Base-by-base conservation (phyloP, 768 basidiomycete genomes). In the Collybia nuda region DNA sequence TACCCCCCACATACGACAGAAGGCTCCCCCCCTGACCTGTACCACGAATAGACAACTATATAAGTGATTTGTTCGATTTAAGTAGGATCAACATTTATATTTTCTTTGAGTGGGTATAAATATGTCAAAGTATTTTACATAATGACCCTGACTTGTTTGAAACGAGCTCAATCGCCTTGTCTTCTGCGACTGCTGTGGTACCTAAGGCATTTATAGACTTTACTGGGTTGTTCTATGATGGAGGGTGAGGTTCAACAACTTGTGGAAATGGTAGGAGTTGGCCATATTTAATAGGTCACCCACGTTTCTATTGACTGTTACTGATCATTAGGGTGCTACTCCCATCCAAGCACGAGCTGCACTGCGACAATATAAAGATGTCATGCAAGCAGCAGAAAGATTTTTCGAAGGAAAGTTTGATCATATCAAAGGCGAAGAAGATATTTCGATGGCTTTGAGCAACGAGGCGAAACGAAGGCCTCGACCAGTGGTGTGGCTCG, bases 371-470 rank as follows among this genome's bases (percentile, higher is more conserved):
- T 80, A 88, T 64, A 89, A 84, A 54, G 93, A 98, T 76, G 92
- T 94, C 29, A 91, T 92, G 89, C 78, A 90, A 62, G 94, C 94
- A 12, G 93, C 93, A 2, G 93, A 93, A 65, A 78, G 78, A 40
- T 83, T 92, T 52, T 89, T 92, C 53, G 86, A 89, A 54, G 94
- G 94, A 11, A 83, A 86, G 56, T 93, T 90, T 60, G 88, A 90
- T 59, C 71, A 87, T 62, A 71, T 91, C n/a, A 68, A 77, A 57
- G 83, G 79, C 50, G 79, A 72, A 17, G 81, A 82, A 44, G 81
- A 84, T 57, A 72, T 72, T 39, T 71, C 72, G 37, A 80, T 82
- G 77, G 64, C 62, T 14, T 62, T 66, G 12, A 53, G 36, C 41
- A 54, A 50, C 47, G 61, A 68, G 32, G 51, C 49, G 19, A 65